A percentile compares a stretch with the other conserved stretches of the same genome.
phyloP scores from a whole-genome alignment of 257 asterid genomes.

The Echium plantagineum region DNA sequence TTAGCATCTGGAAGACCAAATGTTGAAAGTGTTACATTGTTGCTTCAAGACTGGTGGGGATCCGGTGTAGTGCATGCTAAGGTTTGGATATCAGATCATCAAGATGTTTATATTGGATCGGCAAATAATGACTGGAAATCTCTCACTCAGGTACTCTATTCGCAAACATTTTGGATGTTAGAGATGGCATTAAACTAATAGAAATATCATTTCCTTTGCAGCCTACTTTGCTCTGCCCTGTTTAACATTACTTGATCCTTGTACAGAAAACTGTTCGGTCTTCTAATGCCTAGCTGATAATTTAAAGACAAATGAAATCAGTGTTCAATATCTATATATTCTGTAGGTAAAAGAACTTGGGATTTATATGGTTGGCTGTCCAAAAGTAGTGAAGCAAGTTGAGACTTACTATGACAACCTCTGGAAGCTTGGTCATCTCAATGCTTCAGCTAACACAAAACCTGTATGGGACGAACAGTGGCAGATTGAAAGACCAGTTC shows the following conservation, averaged over 20 bases:
- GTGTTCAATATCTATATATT: constrained; percentile 6
- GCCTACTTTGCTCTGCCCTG: no score
- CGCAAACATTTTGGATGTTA: neutral
- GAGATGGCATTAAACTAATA: neutral
- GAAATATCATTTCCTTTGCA: no score
- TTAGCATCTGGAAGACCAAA: constrained; percentile 69
- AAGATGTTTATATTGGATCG: constrained; percentile 69
- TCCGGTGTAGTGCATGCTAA: constrained; percentile 83
- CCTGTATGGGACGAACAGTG: constrained; percentile 52
- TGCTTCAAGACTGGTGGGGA: constrained; percentile 73
- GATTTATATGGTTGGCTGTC: constrained; percentile 62
- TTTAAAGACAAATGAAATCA: constrained; percentile 11
- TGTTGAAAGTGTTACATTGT: constrained; percentile 61
- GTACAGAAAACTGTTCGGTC: neutral
- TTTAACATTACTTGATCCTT: neutral
- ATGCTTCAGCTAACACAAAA: constrained; percentile 42
- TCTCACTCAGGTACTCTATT: constrained; percentile 57
- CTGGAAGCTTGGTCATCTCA: constrained; percentile 74
- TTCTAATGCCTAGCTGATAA: neutral
- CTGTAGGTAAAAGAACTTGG: constrained; percentile 77
- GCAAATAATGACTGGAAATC: constrained; percentile 97
- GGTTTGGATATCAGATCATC: constrained; percentile 78
- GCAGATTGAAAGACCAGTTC: constrained; percentile 63
- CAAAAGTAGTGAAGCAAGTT: constrained; percentile 40
- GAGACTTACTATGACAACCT: constrained; percentile 53